A percentile compares a stretch with the other conserved stretches of the same genome.
Conservation (phyloP, 2,329 filamentous ascomycete genomes). For the Bipolaris zeicola region DNA sequence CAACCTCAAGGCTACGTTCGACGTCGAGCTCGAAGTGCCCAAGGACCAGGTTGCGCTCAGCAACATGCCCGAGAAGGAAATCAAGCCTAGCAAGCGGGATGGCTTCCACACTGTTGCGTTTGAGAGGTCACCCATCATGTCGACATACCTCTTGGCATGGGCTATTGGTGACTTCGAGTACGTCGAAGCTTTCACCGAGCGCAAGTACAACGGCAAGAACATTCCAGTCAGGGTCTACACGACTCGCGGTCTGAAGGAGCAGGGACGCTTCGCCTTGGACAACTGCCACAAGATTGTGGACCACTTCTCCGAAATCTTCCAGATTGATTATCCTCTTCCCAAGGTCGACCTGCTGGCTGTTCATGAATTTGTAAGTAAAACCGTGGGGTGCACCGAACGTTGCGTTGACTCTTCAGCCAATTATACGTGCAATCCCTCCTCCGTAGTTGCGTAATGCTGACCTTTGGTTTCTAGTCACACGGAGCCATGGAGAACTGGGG, state of each 20-base stretch:
- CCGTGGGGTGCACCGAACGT: slow-evolving; percentile 6
- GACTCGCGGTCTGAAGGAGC: slow-evolving; percentile 89
- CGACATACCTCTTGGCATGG: slow-evolving; percentile 94
- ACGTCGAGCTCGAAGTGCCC: slow-evolving; percentile 90
- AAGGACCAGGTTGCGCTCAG: slow-evolving; percentile 86
- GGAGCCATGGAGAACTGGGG: slow-evolving; percentile 99
- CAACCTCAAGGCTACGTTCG: slow-evolving; percentile 94
- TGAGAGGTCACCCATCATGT: slow-evolving; percentile 91
- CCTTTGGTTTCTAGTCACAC: slow-evolving; percentile 57
- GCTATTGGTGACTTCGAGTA: slow-evolving; percentile 97
- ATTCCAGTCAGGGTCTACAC: slow-evolving; percentile 96
- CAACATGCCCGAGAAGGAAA: slow-evolving; percentile 90
- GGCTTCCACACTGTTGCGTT: slow-evolving; percentile 82
- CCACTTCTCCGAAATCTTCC: slow-evolving; percentile 94
- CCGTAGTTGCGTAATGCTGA: slow-evolving; percentile 46
- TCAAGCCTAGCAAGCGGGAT: slow-evolving; percentile 72
- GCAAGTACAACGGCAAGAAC: slow-evolving; percentile 87
- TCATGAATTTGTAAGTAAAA: slow-evolving; percentile 79
- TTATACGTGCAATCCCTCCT: slow-evolving; percentile 46
- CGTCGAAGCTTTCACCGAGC: slow-evolving; percentile 86
- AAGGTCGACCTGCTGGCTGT: slow-evolving; percentile 97
- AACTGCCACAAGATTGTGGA: slow-evolving; percentile 94
- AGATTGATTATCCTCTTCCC: slow-evolving; percentile 81
- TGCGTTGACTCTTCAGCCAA: slow-evolving; percentile 45
- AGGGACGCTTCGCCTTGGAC: slow-evolving; percentile 86